These are phyloP conservation scores for Crithidia sp. DNA, from an alignment of 208 protist genomes.

Conservation along the genomic window DNA sequence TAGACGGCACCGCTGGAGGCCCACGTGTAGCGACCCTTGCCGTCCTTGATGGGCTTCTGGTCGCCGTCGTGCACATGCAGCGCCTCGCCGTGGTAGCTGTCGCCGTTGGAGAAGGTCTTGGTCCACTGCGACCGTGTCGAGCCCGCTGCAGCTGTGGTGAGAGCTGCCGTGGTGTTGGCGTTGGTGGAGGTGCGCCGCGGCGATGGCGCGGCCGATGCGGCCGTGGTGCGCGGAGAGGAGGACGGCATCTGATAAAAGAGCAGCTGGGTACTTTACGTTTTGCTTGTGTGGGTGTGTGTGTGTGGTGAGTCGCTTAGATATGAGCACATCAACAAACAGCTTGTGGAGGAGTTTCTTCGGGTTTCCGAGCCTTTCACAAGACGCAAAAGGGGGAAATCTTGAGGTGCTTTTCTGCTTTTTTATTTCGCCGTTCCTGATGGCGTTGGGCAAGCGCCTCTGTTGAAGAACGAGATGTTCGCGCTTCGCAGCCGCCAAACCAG, in stretches of 20 bases:
- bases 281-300: neutral
- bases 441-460: too few species aligned
- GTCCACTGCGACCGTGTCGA: slow-evolving; percentile 52
- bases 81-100: slow-evolving; percentile 69
- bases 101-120: slow-evolving; percentile 75
- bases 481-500: too few species aligned
- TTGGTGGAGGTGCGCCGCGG: slow-evolving; percentile 1
- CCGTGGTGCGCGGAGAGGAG: neutral
- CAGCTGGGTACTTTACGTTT: neutral
- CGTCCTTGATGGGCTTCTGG: slow-evolving; percentile 60
- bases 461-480: too few species aligned
- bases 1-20: slow-evolving; percentile 59
- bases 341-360: too few species aligned
- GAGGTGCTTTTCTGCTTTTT: too few species aligned
- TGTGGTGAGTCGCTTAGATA: neutral
- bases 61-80: slow-evolving; percentile 63
- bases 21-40: slow-evolving; percentile 69
- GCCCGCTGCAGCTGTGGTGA: neutral
- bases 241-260: neutral
- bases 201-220: slow-evolving; percentile 1
- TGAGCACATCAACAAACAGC: too few species aligned
- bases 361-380: too few species aligned
- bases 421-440: too few species aligned
- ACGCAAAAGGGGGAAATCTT: too few species aligned
- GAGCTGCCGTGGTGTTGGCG: neutral